These are phyloP conservation scores for Scheffersomyces parashehatae DNA, from an alignment of 1,139 yeast species.

Conservation along the genomic window DNA sequence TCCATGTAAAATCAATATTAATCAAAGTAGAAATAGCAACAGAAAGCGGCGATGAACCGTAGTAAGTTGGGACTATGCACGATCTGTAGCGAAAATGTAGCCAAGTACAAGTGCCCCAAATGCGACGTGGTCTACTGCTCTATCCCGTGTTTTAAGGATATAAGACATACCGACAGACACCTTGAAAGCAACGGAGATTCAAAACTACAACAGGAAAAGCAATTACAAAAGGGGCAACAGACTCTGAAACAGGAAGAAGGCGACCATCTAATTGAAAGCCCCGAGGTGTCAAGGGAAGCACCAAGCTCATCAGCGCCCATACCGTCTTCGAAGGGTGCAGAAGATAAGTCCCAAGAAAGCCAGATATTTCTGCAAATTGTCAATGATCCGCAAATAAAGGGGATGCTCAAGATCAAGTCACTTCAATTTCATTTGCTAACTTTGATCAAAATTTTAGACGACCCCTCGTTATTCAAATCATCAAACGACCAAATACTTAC, in stretches of 20 bases:
- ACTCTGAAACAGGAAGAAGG: not conserved
- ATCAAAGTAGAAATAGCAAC: too few relatives aligned
- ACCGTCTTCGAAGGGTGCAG: not conserved
- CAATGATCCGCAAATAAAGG: slow-evolving; percentile 39
- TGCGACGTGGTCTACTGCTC: slow-evolving; percentile 54
- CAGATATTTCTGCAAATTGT: slow-evolving; percentile 15
- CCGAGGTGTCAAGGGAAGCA: not conserved
- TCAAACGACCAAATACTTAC: slow-evolving; percentile 45
- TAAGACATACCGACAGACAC: slow-evolving; percentile 33
- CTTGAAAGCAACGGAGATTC: slow-evolving; percentile 7
- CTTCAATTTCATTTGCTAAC: slow-evolving; percentile 55
- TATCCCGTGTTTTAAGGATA: slow-evolving; percentile 55
- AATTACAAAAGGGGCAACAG: not conserved
- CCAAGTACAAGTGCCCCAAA: slow-evolving; percentile 66
- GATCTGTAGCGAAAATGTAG: slow-evolving; percentile 40
- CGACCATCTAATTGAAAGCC: not conserved
- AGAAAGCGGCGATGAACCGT: not conserved
- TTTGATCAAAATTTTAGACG: slow-evolving; percentile 45
- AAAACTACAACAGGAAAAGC: not conserved
- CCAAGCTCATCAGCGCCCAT: not conserved
- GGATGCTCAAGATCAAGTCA: slow-evolving; percentile 47
- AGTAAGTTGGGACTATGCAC: slow-evolving; percentile 29
- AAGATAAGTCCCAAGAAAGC: not conserved
- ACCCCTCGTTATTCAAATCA: slow-evolving; percentile 42
- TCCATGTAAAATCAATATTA: too few relatives aligned